phyloP scores from a whole-genome alignment of 2,329 filamentous ascomycete genomes.

The Calonectria henricotiae region DNA sequence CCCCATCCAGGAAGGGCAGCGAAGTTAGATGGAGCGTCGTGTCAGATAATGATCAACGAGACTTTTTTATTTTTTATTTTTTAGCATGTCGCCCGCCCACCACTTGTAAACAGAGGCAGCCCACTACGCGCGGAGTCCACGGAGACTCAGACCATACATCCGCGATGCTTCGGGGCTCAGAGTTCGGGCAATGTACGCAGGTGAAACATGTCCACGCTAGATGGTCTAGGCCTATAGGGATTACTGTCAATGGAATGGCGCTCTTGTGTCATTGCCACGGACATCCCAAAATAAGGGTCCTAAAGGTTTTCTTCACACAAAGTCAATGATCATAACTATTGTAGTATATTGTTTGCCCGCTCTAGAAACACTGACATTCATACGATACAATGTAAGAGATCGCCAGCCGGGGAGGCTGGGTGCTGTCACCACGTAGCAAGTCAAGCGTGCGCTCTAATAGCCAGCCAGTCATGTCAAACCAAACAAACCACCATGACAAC shows the following conservation, averaged over 20 bases:
- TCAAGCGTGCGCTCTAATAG: slow-evolving; percentile 29
- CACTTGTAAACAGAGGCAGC: slow-evolving; percentile 2
- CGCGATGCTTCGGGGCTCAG: slow-evolving; percentile 1
- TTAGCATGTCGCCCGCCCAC: slow-evolving; percentile 14
- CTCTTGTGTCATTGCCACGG: background rate
- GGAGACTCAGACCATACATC: background rate
- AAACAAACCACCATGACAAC: slow-evolving; percentile 25
- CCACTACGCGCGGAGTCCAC: slow-evolving; percentile 7
- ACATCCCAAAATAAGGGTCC: background rate
- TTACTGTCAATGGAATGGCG: slow-evolving; percentile 14
- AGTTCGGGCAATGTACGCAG: background rate
- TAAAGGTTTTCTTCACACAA: background rate
- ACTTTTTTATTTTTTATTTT: slow-evolving; percentile 18
- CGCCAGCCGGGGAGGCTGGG: background rate
- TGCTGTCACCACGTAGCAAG: slow-evolving; percentile 26
- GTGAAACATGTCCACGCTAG: slow-evolving; percentile 1
- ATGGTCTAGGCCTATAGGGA: background rate
- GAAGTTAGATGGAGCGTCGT: slow-evolving; percentile 10
- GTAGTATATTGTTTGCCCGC: background rate
- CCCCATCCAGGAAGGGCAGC: background rate
- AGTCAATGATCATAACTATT: slow-evolving; percentile 9
- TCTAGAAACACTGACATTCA: slow-evolving; percentile 16
- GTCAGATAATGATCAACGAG: slow-evolving; percentile 10
- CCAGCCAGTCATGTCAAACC: slow-evolving; percentile 24
- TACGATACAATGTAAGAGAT: slow-evolving; percentile 25